Evolutionary conservation across 345 rosid species (phyloP).

Genomic region (Murraya paniculata): DNA sequence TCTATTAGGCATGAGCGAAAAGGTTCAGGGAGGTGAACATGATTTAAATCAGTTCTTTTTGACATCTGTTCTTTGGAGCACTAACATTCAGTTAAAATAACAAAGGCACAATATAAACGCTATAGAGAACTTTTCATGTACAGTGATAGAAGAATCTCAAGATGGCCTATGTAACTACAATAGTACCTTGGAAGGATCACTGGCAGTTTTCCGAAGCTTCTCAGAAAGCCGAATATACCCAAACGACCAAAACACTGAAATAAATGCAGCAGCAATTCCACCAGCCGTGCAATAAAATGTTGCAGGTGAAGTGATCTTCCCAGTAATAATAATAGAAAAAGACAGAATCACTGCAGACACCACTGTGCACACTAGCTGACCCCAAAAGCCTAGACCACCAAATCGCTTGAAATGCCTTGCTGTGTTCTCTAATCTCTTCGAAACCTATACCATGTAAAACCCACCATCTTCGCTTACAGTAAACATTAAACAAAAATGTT

Average conservation of each 20-base stretch:
- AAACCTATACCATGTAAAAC: conserved; percentile 49
- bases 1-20: background rate
- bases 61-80: background rate
- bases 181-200: conserved; percentile 85
- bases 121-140: background rate
- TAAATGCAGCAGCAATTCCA: conserved; percentile 86
- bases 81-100: background rate
- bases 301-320: conserved; percentile 77
- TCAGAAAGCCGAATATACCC: conserved; percentile 90
- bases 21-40: too few relatives aligned
- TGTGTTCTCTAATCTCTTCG: conserved; percentile 92
- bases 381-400: conserved; percentile 94
- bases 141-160: background rate
- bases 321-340: conserved; percentile 73
- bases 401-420: conserved; percentile 85
- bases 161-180: background rate
- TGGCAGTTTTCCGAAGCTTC: conserved; percentile 68
- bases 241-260: conserved; percentile 94
- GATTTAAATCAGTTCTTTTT: background rate
- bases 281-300: conserved; percentile 86
- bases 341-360: conserved; percentile 92
- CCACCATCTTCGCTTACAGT: background rate
- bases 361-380: conserved; percentile 78
- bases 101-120: background rate
- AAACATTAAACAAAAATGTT: background rate